phyloP scores from a whole-genome alignment of 2,329 filamentous ascomycete species.

The Aureobasidium melanogenum region DNA sequence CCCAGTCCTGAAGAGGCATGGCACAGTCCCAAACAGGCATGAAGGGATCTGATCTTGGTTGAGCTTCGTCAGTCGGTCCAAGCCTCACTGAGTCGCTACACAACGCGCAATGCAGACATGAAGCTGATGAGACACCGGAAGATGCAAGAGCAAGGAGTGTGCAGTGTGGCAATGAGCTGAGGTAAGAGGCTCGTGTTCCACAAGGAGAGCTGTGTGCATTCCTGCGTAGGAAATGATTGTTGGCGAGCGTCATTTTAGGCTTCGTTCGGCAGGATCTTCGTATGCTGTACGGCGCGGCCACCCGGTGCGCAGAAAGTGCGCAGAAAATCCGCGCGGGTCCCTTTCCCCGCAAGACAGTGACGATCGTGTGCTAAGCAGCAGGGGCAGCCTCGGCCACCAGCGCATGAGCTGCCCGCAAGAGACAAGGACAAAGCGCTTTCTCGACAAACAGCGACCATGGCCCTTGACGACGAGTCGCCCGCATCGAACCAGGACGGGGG shows the following conservation, averaged over 20 bases:
- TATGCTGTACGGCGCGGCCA: background rate
- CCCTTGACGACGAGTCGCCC: background rate
- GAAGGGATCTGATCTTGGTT: background rate
- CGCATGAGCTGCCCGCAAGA: background rate
- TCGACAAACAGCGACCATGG: background rate
- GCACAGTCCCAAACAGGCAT: background rate
- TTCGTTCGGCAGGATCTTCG: too few species aligned
- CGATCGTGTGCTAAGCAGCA: background rate
- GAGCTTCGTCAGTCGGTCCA: too few species aligned
- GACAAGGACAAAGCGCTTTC: background rate
- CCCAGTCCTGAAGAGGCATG: background rate
- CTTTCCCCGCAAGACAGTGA: slow-evolving; percentile 1
- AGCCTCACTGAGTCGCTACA: background rate
- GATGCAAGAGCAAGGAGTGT: background rate
- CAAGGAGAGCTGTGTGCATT: too few species aligned
- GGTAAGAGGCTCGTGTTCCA: too few species aligned
- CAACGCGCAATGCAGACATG: background rate
- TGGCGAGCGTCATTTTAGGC: too few species aligned
- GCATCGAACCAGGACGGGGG: background rate
- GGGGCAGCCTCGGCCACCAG: background rate
- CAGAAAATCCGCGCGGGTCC: too few species aligned
- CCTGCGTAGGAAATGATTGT: too few species aligned
- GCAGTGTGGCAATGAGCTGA: background rate
- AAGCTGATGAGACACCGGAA: background rate
- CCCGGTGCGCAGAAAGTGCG: background rate